Percentiles rank a stretch among this genome's conserved stretches.
These are phyloP conservation scores for Boletus rubroflammeus DNA, from an alignment of 768 basidiomycete genomes.

Conservation along the genomic window DNA sequence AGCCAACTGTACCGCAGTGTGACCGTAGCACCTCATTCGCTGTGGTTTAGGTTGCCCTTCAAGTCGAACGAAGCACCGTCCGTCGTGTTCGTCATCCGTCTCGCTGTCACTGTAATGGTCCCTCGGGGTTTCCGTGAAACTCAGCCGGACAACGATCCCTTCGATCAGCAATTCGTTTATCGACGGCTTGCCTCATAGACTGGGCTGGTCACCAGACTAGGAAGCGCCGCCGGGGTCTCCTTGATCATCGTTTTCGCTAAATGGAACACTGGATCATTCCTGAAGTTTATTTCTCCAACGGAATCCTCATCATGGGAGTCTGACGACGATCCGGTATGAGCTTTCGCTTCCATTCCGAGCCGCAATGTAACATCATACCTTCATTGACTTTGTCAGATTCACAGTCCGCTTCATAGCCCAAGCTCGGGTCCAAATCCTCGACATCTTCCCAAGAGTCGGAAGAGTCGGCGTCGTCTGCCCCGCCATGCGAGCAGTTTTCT, in stretches of 20 bases:
- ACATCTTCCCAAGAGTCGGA: neutral
- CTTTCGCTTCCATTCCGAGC: neutral
- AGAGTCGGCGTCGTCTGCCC: neutral
- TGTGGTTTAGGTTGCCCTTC: neutral
- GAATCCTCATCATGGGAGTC: no score
- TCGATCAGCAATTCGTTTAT: constrained; percentile 9
- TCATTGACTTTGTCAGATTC: neutral
- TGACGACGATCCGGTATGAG: neutral
- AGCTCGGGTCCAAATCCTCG: neutral
- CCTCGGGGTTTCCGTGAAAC: neutral
- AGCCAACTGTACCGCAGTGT: no score
- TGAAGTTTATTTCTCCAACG: no score
- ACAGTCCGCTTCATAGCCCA: no score
- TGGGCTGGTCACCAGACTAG: no score
- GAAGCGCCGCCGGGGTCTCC: neutral
- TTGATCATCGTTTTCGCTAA: neutral
- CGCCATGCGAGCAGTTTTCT: neutral
- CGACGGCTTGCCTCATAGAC: no score
- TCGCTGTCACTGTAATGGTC: neutral
- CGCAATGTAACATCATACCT: neutral
- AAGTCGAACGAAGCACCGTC: neutral
- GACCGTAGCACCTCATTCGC: neutral
- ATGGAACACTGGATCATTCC: neutral
- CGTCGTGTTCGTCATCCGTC: neutral
- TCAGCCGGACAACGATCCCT: neutral